Base-by-base conservation (phyloP, 208 protist species). In the Angomonas ambiguus region DNA sequence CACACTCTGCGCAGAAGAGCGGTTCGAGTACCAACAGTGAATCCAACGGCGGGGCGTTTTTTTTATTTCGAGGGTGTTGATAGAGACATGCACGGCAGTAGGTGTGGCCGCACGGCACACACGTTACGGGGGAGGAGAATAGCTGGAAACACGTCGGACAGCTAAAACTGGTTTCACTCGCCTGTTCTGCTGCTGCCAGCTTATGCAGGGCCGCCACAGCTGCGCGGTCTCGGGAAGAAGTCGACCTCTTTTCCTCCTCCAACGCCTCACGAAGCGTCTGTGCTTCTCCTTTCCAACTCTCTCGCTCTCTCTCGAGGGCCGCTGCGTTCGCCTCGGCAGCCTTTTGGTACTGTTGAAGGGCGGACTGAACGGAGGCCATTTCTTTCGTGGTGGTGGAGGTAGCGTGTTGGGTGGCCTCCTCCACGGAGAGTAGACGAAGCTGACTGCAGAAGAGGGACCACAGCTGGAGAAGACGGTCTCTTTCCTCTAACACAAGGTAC, bases 31-130 rank as follows among this genome's bases (percentile, higher is more conserved):
- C 42, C 69, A 61, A 64, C 61, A 65, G 62, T 11, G 59, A 6
- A 66, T 69, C 49, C 41, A 69, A 59, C 28, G 71, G 24, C 38
- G 22, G 28, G 5, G 62, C 24, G 2, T n/a, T 13, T 1, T n/a
- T 10, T 16, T 67, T 59, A 58, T 93, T 93, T 28, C 74, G 68
- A 2, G 67, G 55, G 62, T 89, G 82, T 10, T 69, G 30, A 8
- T 87, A 38, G 41, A 94, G 58, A 65, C 91, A 96, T 10, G 5
- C 13, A 20, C 79, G 62, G 60, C 91, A 96, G 68, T 82, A 93
- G 2, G 85, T 80, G 74, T 96, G 91, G 10, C 91, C 91, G 56
- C 91, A 96, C n/a, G 91, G 91, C 16, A 79, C 80, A 56, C 87
- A 96, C 2, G 84, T 84, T 16, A 87, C 41, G 22, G 91, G 87